A percentile compares a stretch with the other conserved stretches of the same genome.
Evolutionary conservation across 345 rosid species (phyloP).

Genomic region (Gynandropsis gynandra): DNA sequence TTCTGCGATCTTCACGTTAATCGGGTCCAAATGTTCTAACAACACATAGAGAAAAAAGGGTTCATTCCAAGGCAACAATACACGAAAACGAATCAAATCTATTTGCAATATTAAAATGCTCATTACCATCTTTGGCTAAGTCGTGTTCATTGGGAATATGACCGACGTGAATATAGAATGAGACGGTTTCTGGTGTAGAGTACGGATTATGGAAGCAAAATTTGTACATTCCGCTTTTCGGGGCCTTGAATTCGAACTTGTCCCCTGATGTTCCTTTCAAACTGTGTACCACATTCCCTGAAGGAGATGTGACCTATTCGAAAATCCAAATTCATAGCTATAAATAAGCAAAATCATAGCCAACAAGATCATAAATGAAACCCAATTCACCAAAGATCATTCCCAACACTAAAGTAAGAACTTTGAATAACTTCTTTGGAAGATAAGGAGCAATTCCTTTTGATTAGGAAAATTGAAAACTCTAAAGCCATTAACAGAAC

Average conservation of each 20-base stretch:
- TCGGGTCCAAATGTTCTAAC: constrained; percentile 86
- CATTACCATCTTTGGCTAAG: constrained; percentile 80
- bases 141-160: constrained; percentile 91
- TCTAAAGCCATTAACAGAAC: no score
- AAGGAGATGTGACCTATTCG: constrained; percentile 75
- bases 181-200: constrained; percentile 90
- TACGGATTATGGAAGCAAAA: constrained; percentile 93
- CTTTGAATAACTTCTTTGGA: no score
- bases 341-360: not conserved
- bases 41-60: constrained; percentile 15
- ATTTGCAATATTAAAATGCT: not conserved
- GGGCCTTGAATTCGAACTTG: constrained; percentile 86
- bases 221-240: constrained; percentile 92
- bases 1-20: constrained; percentile 90
- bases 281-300: constrained; percentile 56
- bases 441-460: no score
- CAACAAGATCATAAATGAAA: not conserved
- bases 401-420: no score
- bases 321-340: not conserved
- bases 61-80: not conserved
- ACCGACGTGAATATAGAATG: constrained; percentile 90
- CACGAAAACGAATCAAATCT: not conserved
- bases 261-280: constrained; percentile 91
- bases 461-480: no score
- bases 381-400: no score